phyloP scores from a whole-genome alignment of 495 filamentous ascomycete species.

The Penicillium coprophilum region DNA sequence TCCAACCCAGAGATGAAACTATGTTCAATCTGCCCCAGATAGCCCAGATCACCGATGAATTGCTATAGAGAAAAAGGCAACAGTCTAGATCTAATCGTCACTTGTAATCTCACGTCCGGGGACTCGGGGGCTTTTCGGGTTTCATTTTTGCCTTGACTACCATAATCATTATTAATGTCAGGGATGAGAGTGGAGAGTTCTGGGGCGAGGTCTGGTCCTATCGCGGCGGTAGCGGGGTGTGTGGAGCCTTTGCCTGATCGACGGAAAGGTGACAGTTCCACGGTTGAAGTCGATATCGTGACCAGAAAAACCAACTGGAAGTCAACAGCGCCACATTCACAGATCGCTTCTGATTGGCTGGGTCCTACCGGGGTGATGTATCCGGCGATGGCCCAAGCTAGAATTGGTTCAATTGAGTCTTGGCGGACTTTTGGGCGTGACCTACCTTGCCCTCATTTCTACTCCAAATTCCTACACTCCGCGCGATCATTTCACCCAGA shows the following conservation, averaged over 20 bases:
- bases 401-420: background rate
- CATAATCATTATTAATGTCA: background rate
- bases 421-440: background rate
- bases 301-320: background rate
- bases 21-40: background rate
- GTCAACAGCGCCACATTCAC: background rate
- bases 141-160: background rate
- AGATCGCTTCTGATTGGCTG: constrained; percentile 1
- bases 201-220: background rate
- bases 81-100: background rate
- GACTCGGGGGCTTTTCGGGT: background rate
- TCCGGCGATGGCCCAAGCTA: constrained; percentile 9
- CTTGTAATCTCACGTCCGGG: background rate
- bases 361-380: constrained; percentile 12
- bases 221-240: constrained; percentile 9
- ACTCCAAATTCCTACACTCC: background rate
- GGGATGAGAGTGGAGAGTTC: background rate
- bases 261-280: constrained; percentile 8
- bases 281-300: background rate
- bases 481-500: background rate
- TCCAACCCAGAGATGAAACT: background rate
- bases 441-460: constrained; percentile 1
- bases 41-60: constrained; percentile 11
- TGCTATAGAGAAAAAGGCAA: constrained; percentile 1
- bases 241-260: constrained; percentile 16